Base-by-base conservation (phyloP, 139 green algal genomes). In the Parachlorella kessleri region DNA sequence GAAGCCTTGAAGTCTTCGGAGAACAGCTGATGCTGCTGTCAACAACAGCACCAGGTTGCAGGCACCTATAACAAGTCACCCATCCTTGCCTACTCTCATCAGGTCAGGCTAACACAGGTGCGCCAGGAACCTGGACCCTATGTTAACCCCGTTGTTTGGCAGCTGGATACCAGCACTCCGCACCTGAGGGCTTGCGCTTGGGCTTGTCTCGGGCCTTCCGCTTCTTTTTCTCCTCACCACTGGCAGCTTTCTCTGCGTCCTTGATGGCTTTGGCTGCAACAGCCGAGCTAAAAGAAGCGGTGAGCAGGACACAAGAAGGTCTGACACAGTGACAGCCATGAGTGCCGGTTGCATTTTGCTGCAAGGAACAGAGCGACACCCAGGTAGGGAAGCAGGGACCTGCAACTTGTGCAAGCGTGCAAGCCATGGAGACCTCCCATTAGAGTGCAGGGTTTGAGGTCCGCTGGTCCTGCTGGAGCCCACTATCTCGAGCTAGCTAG, bases 111-210 rank as follows among this genome's bases (percentile, higher is more conserved):
- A 18, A 28, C 48, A 18, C 48, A 18, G 18, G 10, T 10, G 10
- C 10, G 48, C 48, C 35, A 36, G 14, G 35, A 35, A 53, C 66
- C 35, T 48, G 26, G 36, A 21, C 14, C 55, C 55, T 6, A 21
- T 21, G 21, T 26, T 36, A 8, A 23, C 21, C 10, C 21, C 9
- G 66, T n/a, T 32, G 66, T 14, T 7, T 36, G 4, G 30, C 32
- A 4, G 10, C 65, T n/a, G 65, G 14, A 26, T 42, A 10, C 33
- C 5, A 14, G 21, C 67, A 36, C 23, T 3, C 7, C 55, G 48
- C 65, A 80, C 75, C 75, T 7, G 66, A 36, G 64, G 81, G 81
- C 59, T 86, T 86, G 39, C 81, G 76, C 41, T 65, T 84, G 63
- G 5, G 4, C 55, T 69, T 83, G 4, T 55, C 39, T 54, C 53